These are phyloP conservation scores for Inga oerstediana DNA, from an alignment of 306 rosid species.

Conservation along the genomic window DNA sequence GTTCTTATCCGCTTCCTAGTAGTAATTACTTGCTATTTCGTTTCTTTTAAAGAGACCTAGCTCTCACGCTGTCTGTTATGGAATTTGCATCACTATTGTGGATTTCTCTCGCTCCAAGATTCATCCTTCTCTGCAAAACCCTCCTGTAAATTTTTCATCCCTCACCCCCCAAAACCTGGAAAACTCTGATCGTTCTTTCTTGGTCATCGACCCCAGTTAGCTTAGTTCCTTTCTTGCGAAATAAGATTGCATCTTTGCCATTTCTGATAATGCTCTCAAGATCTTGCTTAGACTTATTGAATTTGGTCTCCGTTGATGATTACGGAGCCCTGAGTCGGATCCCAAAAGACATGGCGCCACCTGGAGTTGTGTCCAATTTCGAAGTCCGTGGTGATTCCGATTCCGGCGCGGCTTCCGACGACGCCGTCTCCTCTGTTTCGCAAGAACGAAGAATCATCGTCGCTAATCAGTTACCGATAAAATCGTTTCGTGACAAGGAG, in stretches of 20 bases:
- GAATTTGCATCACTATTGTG: slow-evolving; percentile 40
- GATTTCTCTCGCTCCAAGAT: slow-evolving; percentile 37
- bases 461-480: slow-evolving; percentile 66
- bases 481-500: slow-evolving; percentile 26
- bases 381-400: background rate
- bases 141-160: slow-evolving; percentile 21
- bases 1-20: slow-evolving; percentile 57
- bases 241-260: background rate
- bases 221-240: background rate
- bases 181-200: background rate
- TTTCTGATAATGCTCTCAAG: slow-evolving; percentile 56
- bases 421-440: slow-evolving; percentile 19
- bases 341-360: slow-evolving; percentile 27
- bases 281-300: slow-evolving; percentile 58
- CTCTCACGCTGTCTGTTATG: slow-evolving; percentile 20
- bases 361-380: slow-evolving; percentile 33
- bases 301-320: slow-evolving; percentile 57
- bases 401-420: slow-evolving; percentile 18
- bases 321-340: slow-evolving; percentile 29
- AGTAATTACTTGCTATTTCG: background rate
- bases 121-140: slow-evolving; percentile 42
- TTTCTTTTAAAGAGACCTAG: slow-evolving; percentile 15
- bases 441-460: slow-evolving; percentile 59
- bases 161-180: background rate
- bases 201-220: background rate